Conservation (phyloP, 331 rosid genomes). For the Quercus tomentella region DNA sequence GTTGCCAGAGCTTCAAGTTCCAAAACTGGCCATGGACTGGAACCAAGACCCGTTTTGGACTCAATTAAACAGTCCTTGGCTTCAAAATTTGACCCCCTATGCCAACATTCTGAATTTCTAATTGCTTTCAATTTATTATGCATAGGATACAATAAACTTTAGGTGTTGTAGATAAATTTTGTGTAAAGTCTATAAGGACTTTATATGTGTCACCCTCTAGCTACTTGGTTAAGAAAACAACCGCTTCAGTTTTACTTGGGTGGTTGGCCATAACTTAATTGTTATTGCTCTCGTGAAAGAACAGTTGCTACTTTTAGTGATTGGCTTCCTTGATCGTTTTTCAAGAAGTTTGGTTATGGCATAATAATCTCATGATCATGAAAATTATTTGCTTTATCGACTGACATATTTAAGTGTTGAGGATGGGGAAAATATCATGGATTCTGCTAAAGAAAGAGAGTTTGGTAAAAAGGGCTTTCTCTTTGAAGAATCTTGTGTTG, state of each 20-base stretch:
- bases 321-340: background rate
- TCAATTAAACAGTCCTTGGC: constrained; percentile 80
- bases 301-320: background rate
- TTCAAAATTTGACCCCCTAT: constrained; percentile 56
- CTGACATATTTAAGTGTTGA: background rate
- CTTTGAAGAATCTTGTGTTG: background rate
- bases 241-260: background rate
- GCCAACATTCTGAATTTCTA: constrained; percentile 57
- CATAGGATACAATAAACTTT: constrained; percentile 1
- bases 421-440: background rate
- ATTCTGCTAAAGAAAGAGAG: background rate
- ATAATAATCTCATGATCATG: background rate
- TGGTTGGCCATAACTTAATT: background rate
- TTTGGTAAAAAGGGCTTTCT: background rate
- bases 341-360: background rate
- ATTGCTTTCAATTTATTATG: background rate
- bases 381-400: background rate
- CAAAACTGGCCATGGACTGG: constrained; percentile 58
- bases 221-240: background rate
- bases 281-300: background rate
- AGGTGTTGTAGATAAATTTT: constrained; percentile 21
- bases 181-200: background rate
- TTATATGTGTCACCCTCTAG: background rate
- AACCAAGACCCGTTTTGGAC: constrained; percentile 72
- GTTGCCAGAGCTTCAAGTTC: constrained; percentile 67